Evolutionary conservation across 345 rosid species (phyloP).

Genomic region (Theobroma cacao): DNA sequence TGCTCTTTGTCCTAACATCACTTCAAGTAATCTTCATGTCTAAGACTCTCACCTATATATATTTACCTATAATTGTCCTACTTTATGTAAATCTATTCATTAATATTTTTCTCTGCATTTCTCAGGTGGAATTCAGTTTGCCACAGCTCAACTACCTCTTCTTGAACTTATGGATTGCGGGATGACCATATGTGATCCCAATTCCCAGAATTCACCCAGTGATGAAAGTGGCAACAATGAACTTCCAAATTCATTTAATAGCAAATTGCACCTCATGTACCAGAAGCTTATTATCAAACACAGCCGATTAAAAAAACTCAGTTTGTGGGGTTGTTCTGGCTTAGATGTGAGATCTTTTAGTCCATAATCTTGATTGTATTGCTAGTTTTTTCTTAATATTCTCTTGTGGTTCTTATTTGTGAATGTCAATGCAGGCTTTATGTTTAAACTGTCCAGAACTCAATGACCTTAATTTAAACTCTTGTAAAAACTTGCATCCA

Average conservation of each 20-base stretch:
- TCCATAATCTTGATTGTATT: background rate
- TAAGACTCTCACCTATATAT: slow-evolving; percentile 5
- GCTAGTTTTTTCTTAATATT: background rate
- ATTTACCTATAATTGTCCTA: background rate
- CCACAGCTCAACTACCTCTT: slow-evolving; percentile 88
- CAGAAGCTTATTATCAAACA: slow-evolving; percentile 95
- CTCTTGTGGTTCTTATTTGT: slow-evolving; percentile 24
- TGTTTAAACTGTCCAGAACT: slow-evolving; percentile 89
- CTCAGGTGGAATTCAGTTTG: slow-evolving; percentile 98
- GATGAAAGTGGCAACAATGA: slow-evolving; percentile 37
- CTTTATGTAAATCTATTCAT: background rate
- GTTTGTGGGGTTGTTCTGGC: slow-evolving; percentile 98
- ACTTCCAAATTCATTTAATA: slow-evolving; percentile 43
- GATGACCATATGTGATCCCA: slow-evolving; percentile 79
- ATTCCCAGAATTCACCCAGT: slow-evolving; percentile 31
- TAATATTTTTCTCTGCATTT: background rate
- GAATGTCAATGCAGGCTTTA: slow-evolving; percentile 65
- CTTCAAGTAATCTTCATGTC: slow-evolving; percentile 72
- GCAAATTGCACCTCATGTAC: slow-evolving; percentile 53
- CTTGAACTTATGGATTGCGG: slow-evolving; percentile 99
- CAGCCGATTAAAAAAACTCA: slow-evolving; percentile 68
- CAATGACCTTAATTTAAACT: slow-evolving; percentile 75
- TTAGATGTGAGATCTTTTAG: slow-evolving; percentile 68
- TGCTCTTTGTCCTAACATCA: slow-evolving; percentile 94
- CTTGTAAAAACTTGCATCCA: slow-evolving; percentile 74